These are phyloP conservation scores for Babesia ovis DNA, from an alignment of 169 alveolate genomes.

Conservation along the genomic window DNA sequence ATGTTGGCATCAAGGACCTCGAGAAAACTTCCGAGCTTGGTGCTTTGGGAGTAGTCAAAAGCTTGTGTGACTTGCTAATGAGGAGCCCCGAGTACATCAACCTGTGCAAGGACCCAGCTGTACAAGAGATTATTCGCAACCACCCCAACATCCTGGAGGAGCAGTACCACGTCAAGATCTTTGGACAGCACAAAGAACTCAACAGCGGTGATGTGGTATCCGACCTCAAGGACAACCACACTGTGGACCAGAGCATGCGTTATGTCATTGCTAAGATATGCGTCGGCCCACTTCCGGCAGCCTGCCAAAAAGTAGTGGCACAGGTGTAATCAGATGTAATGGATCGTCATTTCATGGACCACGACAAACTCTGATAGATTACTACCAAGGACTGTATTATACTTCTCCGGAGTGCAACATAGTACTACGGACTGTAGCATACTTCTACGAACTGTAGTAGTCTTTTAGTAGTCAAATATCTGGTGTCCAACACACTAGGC, in stretches of 20 bases:
- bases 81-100: constrained; percentile 31
- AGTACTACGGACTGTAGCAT: too few species aligned
- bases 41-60: not conserved
- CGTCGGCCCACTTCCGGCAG: constrained; percentile 44
- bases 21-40: not conserved
- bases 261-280: constrained; percentile 30
- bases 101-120: constrained; percentile 2
- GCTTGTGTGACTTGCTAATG: constrained; percentile 7
- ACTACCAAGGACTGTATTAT: too few species aligned
- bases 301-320: constrained; percentile 16
- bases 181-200: constrained; percentile 15
- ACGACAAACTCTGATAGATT: too few species aligned
- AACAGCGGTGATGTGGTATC: constrained; percentile 8
- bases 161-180: constrained; percentile 9
- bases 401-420: too few species aligned
- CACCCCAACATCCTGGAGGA: constrained; percentile 8
- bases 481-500: not conserved
- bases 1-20: not conserved
- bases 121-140: constrained; percentile 12
- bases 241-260: constrained; percentile 24
- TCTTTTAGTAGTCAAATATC: too few species aligned
- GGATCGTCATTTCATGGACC: too few species aligned
- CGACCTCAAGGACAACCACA: constrained; percentile 13
- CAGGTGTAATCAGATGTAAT: constrained; percentile 3
- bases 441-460: too few species aligned